Evolutionary conservation across 495 filamentous ascomycete species (phyloP).

Genomic region (Daldinia childiae): DNA sequence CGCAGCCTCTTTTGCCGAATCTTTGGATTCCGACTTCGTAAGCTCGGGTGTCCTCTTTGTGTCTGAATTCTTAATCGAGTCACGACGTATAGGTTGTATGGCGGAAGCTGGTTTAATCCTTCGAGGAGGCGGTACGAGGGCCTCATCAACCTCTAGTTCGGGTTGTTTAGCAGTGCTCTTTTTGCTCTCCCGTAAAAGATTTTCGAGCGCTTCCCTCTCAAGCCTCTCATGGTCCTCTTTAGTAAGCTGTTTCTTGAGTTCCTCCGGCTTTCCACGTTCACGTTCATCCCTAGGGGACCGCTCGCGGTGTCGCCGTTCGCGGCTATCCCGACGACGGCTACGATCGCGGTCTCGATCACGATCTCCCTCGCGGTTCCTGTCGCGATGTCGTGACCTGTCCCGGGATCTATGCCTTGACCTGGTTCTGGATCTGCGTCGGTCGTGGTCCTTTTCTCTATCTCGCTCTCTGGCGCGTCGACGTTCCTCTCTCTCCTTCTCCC

Average conservation of each 20-base stretch:
- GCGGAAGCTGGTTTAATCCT: conserved; percentile 62
- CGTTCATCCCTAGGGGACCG: conserved; percentile 47
- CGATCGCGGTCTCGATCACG: conserved; percentile 46
- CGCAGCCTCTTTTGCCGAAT: conserved; percentile 30
- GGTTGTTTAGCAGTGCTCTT: conserved; percentile 54
- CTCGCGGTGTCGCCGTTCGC: conserved; percentile 45
- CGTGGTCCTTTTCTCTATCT: conserved; percentile 48
- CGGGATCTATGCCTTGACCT: conserved; percentile 48
- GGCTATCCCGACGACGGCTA: conserved; percentile 42
- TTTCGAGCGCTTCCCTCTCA: conserved; percentile 63
- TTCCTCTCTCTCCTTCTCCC: conserved; percentile 64
- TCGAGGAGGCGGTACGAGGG: conserved; percentile 62
- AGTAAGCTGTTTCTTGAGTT: conserved; percentile 58
- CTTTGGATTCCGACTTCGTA: conserved; percentile 46
- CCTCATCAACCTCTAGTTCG: conserved; percentile 63
- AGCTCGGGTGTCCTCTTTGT: conserved; percentile 46
- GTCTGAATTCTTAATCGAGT: conserved; percentile 54
- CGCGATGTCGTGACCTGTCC: conserved; percentile 43
- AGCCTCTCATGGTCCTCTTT: conserved; percentile 64
- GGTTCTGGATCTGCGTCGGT: conserved; percentile 45
- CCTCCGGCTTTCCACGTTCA: conserved; percentile 44
- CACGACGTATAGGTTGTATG: conserved; percentile 61
- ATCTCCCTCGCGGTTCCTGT: conserved; percentile 43
- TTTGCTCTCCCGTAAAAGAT: conserved; percentile 65
- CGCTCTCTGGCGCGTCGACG: conserved; percentile 54